Conservation (phyloP, 495 filamentous ascomycete species). For the Xylaria nigripes region DNA sequence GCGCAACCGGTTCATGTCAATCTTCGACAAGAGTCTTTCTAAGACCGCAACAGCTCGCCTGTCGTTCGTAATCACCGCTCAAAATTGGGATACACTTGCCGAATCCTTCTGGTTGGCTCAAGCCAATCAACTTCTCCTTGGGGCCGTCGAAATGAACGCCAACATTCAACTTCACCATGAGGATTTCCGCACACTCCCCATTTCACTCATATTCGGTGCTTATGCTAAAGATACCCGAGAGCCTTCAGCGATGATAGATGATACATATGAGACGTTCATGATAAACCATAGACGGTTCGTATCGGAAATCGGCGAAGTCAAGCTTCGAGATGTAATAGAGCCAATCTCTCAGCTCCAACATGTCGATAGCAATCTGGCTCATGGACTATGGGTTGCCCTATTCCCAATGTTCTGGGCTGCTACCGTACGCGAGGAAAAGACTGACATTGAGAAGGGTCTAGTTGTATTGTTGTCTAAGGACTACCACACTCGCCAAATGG, state of each 20-base stretch:
- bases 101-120: constrained; percentile 97
- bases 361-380: constrained; percentile 66
- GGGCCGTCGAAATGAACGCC: constrained; percentile 77
- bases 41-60: constrained; percentile 78
- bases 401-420: constrained; percentile 94
- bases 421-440: constrained; percentile 74
- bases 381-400: constrained; percentile 80
- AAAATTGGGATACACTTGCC: constrained; percentile 92
- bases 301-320: constrained; percentile 71
- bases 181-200: constrained; percentile 69
- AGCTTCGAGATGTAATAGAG: constrained; percentile 76
- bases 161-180: constrained; percentile 66
- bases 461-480: constrained; percentile 84
- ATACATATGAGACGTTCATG: constrained; percentile 73
- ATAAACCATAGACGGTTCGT: constrained; percentile 71
- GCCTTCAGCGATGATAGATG: constrained; percentile 65
- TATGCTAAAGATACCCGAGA: constrained; percentile 67
- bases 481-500: constrained; percentile 86
- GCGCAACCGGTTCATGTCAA: constrained; percentile 89
- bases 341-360: constrained; percentile 94
- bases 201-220: constrained; percentile 59
- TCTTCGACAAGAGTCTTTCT: constrained; percentile 86
- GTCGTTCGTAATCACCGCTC: constrained; percentile 79
- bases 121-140: constrained; percentile 82
- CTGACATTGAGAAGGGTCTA: constrained; percentile 84